Conservation (phyloP, 2,329 filamentous ascomycete genomes). For the Cladophialophora chaetospira region DNA sequence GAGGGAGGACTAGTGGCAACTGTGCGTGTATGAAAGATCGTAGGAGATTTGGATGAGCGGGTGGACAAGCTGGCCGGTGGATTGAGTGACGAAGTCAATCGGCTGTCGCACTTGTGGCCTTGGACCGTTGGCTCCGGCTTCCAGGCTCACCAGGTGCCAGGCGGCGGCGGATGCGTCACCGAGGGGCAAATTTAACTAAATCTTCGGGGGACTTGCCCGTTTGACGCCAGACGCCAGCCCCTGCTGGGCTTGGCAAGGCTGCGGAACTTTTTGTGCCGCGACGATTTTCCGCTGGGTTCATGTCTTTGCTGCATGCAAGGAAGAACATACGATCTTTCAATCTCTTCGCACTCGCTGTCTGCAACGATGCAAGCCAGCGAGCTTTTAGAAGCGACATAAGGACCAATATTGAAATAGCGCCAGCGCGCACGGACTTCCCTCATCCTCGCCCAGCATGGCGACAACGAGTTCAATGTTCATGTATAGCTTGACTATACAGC, state of each 20-base stretch:
- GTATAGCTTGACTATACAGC: constrained; percentile 94
- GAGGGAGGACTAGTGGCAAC: too few species aligned
- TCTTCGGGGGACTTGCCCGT: neutral
- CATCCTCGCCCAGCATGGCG: constrained; percentile 67
- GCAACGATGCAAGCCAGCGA: neutral
- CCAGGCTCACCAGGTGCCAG: neutral
- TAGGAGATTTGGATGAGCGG: neutral
- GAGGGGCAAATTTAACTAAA: too few species aligned
- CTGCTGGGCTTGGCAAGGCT: neutral
- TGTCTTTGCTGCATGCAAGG: neutral
- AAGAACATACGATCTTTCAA: neutral
- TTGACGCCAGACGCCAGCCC: neutral
- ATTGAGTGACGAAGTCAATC: constrained; percentile 7
- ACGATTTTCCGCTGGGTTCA: neutral
- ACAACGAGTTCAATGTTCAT: constrained; percentile 98
- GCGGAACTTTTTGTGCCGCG: neutral
- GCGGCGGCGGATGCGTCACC: neutral
- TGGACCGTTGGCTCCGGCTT: neutral
- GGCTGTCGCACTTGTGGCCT: neutral
- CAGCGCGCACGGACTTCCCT: neutral
- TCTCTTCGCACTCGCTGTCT: neutral
- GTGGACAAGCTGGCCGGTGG: constrained; percentile 5
- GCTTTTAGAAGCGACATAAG: neutral
- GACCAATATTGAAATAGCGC: neutral
- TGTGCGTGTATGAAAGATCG: neutral